Evolutionary conservation across 2,329 filamentous ascomycete genomes (phyloP).

Genomic region (Endoconidiophora laricicola): DNA sequence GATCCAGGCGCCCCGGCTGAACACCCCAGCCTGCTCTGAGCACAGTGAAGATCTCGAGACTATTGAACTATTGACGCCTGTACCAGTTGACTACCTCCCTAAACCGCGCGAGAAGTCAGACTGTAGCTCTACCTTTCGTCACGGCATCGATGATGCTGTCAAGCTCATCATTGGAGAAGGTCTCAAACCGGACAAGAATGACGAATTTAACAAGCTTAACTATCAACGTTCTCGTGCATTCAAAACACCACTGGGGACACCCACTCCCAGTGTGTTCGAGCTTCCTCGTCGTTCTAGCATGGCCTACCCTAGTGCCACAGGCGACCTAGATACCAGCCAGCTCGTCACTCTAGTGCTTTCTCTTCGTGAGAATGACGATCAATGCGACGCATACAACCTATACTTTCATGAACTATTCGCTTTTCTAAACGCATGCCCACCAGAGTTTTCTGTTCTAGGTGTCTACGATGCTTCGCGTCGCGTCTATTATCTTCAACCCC

Average conservation of each 20-base stretch:
- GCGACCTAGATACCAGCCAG: not conserved
- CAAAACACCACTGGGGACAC: slow-evolving; percentile 7
- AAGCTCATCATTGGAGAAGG: slow-evolving; percentile 11
- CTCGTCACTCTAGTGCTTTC: slow-evolving; percentile 11
- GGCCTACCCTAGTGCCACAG: not conserved
- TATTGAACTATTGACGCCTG: slow-evolving; percentile 1
- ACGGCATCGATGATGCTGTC: slow-evolving; percentile 12
- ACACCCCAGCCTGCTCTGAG: not conserved
- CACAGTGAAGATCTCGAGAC: not conserved
- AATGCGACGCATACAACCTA: slow-evolving; percentile 11
- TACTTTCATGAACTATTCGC: slow-evolving; percentile 10
- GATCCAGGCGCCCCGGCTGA: not conserved
- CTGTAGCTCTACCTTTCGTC: slow-evolving; percentile 12
- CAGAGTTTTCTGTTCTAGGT: slow-evolving; percentile 9
- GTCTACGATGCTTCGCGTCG: slow-evolving; percentile 12
- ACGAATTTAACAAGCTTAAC: not conserved
- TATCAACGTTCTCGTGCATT: not conserved
- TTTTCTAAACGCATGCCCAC: slow-evolving; percentile 9
- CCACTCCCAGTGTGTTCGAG: slow-evolving; percentile 8
- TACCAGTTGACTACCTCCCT: slow-evolving; percentile 9
- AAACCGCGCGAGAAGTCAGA: slow-evolving; percentile 11
- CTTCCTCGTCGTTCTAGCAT: not conserved
- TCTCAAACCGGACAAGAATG: not conserved
- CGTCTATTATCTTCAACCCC: slow-evolving; percentile 12
- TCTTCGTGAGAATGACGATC: slow-evolving; percentile 3